These are phyloP conservation scores for Penicillium flavigenum DNA, from an alignment of 495 filamentous ascomycete genomes.

Conservation along the genomic window DNA sequence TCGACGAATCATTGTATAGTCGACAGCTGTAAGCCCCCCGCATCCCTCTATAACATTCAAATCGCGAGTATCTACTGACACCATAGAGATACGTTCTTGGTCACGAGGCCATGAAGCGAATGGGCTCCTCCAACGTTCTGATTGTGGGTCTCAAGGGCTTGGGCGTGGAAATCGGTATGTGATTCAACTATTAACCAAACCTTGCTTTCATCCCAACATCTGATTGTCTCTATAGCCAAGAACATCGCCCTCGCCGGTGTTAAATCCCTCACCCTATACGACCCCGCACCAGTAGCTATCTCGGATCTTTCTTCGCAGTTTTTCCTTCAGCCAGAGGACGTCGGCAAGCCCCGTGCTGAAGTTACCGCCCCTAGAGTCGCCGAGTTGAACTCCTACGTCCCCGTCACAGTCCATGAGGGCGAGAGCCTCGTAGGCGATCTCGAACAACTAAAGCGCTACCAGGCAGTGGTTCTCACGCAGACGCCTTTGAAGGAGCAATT, in stretches of 20 bases:
- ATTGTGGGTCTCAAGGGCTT: constrained; percentile 90
- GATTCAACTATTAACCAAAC: background rate
- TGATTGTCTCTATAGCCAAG: constrained; percentile 62
- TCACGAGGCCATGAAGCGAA: constrained; percentile 99
- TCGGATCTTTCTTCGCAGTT: constrained; percentile 94
- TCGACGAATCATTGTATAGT: constrained; percentile 97
- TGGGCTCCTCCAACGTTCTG: constrained; percentile 94
- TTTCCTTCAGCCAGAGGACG: constrained; percentile 84
- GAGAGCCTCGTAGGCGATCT: constrained; percentile 66
- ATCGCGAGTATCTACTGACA: constrained; percentile 11
- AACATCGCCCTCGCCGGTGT: constrained; percentile 97
- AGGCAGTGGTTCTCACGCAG: constrained; percentile 88
- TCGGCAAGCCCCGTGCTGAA: constrained; percentile 86
- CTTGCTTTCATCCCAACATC: constrained; percentile 1
- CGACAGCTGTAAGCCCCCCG: constrained; percentile 70
- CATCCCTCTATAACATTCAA: background rate
- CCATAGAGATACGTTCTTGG: constrained; percentile 77
- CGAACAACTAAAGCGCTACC: constrained; percentile 77
- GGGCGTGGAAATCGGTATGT: constrained; percentile 85
- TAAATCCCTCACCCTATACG: constrained; percentile 82
- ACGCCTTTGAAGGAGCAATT: constrained; percentile 77
- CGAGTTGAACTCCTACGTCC: constrained; percentile 95
- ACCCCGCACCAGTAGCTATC: constrained; percentile 76
- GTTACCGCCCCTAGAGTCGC: constrained; percentile 86
- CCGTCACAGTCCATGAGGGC: constrained; percentile 71